Evolutionary conservation across 2,329 filamentous ascomycete genomes (phyloP), one percentile per base, ranked within the genome.

Genomic region (Blastomyces emzantsi): DNA sequence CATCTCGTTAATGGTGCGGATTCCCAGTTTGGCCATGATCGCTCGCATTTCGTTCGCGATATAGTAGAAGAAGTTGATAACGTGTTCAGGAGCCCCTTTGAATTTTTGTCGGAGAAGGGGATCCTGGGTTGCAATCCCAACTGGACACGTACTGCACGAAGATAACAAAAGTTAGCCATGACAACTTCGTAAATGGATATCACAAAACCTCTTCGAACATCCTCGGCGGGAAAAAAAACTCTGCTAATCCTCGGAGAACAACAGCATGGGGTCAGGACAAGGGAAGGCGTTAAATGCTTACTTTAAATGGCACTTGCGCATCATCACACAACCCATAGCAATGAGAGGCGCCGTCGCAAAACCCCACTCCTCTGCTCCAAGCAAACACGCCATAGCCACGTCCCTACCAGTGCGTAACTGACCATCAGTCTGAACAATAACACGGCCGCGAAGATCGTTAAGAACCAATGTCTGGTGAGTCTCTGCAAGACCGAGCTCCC

Each of bases 31-130:
- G 60, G 93, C 92, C 93, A 97, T 97, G 78, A 97, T 96, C 45
- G 92, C 91, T 73, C 93, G 88, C 64, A 97, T 85, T 80, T 97
- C 93, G 73, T 97, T 97, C 69, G 93, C 90, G 61, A 97, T 84
- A 73, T 97, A 97, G 81, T 97, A 97, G 80, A 96, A 96, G 82
- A 97, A 97, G 83, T 97, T 97, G 78, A 97, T 97, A 64, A 96
- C 92, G 70, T 97, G 91, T 79, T 97, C 93, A 13, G 93, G 92
- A 0, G 90, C 92, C 66, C 93, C 93, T 69, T 87, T 82, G 77
- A 97, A 97, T 79, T 97, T 97, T 83, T 92, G 90, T 65, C 93
- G 86, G 1, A 97, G 83, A 74, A 93, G 89, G n/a, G 92, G 92
- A 71, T 97, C 92, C 74, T 97, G 93, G 0, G 92, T 96, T 3